These are phyloP conservation scores for Mangifera indica DNA, from an alignment of 345 rosid species.

Conservation along the genomic window DNA sequence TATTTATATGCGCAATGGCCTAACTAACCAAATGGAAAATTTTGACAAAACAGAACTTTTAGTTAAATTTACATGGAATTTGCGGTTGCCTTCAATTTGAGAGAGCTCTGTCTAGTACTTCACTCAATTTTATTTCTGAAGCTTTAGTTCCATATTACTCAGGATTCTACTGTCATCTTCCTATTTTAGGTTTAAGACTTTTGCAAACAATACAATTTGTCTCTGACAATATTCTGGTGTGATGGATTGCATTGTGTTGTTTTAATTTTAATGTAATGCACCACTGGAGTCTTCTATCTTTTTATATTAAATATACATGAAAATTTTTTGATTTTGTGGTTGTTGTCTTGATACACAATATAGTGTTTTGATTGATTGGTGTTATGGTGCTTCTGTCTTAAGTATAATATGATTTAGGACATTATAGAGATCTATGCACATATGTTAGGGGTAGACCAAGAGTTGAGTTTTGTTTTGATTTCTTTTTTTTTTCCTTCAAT, in stretches of 20 bases:
- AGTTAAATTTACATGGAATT: neutral
- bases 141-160: neutral
- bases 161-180: neutral
- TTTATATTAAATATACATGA: neutral
- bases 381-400: neutral
- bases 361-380: neutral
- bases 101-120: neutral
- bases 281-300: neutral
- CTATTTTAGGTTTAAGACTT: neutral
- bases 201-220: neutral
- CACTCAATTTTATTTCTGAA: neutral
- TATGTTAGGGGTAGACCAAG: neutral
- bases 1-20: too few relatives aligned
- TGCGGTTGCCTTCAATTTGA: neutral
- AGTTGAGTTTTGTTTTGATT: too few relatives aligned
- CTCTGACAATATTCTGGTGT: neutral
- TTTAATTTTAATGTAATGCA: neutral
- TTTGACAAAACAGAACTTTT: neutral
- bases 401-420: neutral
- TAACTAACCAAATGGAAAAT: too few relatives aligned
- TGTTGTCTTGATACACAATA: neutral
- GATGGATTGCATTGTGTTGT: neutral
- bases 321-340: neutral
- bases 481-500: too few relatives aligned
- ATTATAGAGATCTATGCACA: neutral